phyloP scores from a whole-genome alignment of 768 basidiomycete genomes.

The Porpolomopsis calyptriformis region DNA sequence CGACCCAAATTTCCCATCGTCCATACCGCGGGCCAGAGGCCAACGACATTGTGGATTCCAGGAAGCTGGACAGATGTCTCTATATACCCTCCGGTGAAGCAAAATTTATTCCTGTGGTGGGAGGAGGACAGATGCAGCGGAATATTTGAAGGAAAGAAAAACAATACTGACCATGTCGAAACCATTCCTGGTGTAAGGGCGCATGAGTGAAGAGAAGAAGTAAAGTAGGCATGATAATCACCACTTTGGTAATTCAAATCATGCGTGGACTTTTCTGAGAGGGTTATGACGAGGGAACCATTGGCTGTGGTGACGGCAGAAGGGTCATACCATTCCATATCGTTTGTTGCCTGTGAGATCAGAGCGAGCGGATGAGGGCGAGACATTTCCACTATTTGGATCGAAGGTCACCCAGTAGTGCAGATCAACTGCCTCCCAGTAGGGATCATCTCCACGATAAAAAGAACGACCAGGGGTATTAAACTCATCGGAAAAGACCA shows the following conservation, averaged over 20 bases:
- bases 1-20: slow-evolving; percentile 60
- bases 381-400: not conserved
- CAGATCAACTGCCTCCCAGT: slow-evolving; percentile 70
- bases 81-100: slow-evolving; percentile 76
- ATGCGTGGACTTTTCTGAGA: slow-evolving; percentile 50
- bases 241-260: slow-evolving; percentile 62
- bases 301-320: slow-evolving; percentile 56
- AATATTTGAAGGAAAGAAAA: slow-evolving; percentile 17
- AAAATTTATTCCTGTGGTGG: slow-evolving; percentile 76
- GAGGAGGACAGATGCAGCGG: slow-evolving; percentile 14
- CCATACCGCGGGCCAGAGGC: slow-evolving; percentile 78
- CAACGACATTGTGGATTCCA: slow-evolving; percentile 52
- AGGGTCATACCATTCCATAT: slow-evolving; percentile 86
- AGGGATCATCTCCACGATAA: slow-evolving; percentile 78
- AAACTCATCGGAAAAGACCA: slow-evolving; percentile 80
- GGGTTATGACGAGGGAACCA: slow-evolving; percentile 64
- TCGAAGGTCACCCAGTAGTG: slow-evolving; percentile 55
- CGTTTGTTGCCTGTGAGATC: slow-evolving; percentile 44
- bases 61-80: slow-evolving; percentile 56
- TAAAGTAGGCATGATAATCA: slow-evolving; percentile 18
- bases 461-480: slow-evolving; percentile 66
- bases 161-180: slow-evolving; percentile 31
- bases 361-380: not conserved
- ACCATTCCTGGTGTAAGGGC: slow-evolving; percentile 35
- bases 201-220: slow-evolving; percentile 24